Conservation (phyloP, 352 stramenopile species). For the Globisporangium polare region DNA sequence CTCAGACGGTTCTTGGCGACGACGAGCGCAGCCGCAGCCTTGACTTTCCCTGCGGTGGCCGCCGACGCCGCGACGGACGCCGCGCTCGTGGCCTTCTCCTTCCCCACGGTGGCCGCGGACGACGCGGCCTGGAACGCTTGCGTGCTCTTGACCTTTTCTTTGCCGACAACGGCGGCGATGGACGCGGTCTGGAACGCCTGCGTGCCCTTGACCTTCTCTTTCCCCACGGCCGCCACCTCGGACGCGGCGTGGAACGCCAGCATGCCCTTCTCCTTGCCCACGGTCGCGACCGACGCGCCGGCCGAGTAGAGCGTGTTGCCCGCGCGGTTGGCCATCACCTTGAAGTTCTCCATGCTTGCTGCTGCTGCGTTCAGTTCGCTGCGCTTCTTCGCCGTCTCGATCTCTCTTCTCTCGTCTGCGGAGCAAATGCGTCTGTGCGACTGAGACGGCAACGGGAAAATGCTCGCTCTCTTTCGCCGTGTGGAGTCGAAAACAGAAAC, state of each 20-base stretch:
- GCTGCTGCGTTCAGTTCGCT: background rate
- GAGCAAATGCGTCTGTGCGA: background rate
- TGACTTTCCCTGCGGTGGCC: constrained; percentile 44
- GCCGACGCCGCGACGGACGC: constrained; percentile 39
- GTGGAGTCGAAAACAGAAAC: constrained; percentile 1
- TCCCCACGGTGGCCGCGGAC: constrained; percentile 47
- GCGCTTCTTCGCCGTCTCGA: background rate
- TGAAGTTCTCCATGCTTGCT: constrained; percentile 48
- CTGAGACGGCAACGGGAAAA: background rate
- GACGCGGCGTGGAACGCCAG: constrained; percentile 23
- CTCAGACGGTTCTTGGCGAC: constrained; percentile 59
- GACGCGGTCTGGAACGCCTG: constrained; percentile 56
- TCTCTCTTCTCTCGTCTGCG: background rate
- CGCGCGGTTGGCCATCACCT: constrained; percentile 68
- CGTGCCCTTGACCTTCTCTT: constrained; percentile 42
- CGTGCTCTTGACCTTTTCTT: constrained; percentile 56
- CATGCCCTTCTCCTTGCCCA: constrained; percentile 44
- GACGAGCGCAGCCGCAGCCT: constrained; percentile 45
- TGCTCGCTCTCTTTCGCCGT: constrained; percentile 7
- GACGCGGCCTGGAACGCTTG: constrained; percentile 34
- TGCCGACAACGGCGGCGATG: constrained; percentile 36
- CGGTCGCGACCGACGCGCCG: constrained; percentile 39
- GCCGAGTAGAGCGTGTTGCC: constrained; percentile 71
- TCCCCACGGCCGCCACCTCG: constrained; percentile 21
- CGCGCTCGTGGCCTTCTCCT: constrained; percentile 46